Evolutionary conservation across 306 rosid genomes (phyloP), one percentile per base, ranked within the genome.

Genomic region (Quercus rubra): DNA sequence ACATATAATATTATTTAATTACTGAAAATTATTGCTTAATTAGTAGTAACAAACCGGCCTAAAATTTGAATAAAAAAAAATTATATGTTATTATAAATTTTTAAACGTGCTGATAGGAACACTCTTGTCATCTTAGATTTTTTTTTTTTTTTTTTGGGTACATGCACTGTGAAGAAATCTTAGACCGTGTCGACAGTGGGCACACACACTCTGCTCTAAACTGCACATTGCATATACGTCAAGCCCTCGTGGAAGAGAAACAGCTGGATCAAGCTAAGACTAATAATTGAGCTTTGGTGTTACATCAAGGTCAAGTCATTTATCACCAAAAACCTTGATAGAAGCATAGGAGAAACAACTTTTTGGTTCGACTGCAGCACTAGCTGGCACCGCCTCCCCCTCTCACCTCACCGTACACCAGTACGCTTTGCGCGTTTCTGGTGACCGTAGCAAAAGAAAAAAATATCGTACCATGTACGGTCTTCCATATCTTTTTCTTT

Each of bases 251-350:
- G 5, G 3, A 17, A 62, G 15, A 3, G n/a, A 68, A 67, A 81
- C 83, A 76, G 80, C 84, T 81, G 84, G 78, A 51, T 43, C 72
- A 68, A 55, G 79, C 71, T 66, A 33, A 49, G 3, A 14, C 15
- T 63, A 30, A 12, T 62, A 10, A 62, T 13, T 18, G 4, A 3
- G 8, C 41, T 63, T 12, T 3, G 54, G 70, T 63, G n/a, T 28
- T 59, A 31, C 66, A 59, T 21, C 31, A 59, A 59, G 66, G 23
- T 5, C 4, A 20, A 5, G 15, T 15, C 17, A 8, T 49, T 10
- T 13, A 49, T 49, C 30, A 18, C 30, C 70, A 63, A 63, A 12
- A 63, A 5, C 20, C 20, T 28, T 14, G 19, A 49, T 59, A 3
- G 11, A 41, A 23, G 11, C 31, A 58, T 9, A 10, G 23, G 20